Percentiles rank a stretch among this genome's conserved stretches.
Conservation (phyloP, 2,329 filamentous ascomycete species). For the Pseudogymnoascus sp. region DNA sequence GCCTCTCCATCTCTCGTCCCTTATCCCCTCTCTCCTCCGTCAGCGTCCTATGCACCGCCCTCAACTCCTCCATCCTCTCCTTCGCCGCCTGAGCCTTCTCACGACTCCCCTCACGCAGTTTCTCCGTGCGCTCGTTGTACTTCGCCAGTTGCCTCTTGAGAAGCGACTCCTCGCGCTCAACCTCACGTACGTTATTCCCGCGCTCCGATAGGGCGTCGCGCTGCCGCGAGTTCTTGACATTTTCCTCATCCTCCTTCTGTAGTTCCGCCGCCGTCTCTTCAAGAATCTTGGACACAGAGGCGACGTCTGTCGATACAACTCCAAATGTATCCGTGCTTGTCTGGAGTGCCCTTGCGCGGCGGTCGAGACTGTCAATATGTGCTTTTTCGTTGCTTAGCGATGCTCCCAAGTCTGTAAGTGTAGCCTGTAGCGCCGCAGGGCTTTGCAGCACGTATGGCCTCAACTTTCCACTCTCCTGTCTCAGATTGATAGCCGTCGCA, state of each 20-base stretch:
- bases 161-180: slow-evolving; percentile 79
- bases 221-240: slow-evolving; percentile 69
- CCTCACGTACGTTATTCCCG: slow-evolving; percentile 81
- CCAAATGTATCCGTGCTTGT: slow-evolving; percentile 86
- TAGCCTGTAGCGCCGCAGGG: slow-evolving; percentile 72
- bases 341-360: slow-evolving; percentile 78
- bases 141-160: slow-evolving; percentile 76
- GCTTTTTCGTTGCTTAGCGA: slow-evolving; percentile 69
- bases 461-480: slow-evolving; percentile 82
- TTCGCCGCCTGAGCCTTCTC: slow-evolving; percentile 76
- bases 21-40: slow-evolving; percentile 81
- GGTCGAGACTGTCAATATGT: slow-evolving; percentile 81
- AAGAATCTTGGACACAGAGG: slow-evolving; percentile 78
- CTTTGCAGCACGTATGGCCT: slow-evolving; percentile 88
- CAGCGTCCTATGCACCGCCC: slow-evolving; percentile 68
- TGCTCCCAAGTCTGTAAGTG: slow-evolving; percentile 72
- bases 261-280: slow-evolving; percentile 82
- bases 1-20: slow-evolving; percentile 82
- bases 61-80: slow-evolving; percentile 82
- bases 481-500: slow-evolving; percentile 58
- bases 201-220: slow-evolving; percentile 80
- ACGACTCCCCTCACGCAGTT: slow-evolving; percentile 69
- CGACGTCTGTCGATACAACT: slow-evolving; percentile 76
- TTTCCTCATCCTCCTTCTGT: slow-evolving; percentile 84
- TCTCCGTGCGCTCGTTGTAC: slow-evolving; percentile 80